Evolutionary conservation across 352 stramenopile genomes (phyloP), one percentile per base, ranked within the genome.

Genomic region (Pythium apleroticum): DNA sequence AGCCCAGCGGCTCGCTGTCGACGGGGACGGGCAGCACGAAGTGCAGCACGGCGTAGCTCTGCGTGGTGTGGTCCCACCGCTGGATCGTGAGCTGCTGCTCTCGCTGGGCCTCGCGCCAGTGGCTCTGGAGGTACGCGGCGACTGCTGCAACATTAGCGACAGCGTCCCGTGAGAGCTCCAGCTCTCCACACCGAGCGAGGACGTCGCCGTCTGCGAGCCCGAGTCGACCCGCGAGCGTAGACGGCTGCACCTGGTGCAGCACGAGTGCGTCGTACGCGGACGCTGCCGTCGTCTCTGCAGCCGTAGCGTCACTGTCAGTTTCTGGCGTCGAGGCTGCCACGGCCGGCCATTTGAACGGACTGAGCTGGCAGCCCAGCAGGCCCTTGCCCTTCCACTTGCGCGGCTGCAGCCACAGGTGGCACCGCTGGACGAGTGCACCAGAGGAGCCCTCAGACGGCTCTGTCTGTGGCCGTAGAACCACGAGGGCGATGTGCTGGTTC

Each of bases 351-450:
- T 89, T 85, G 65, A 82, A 89, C 27, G 81, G 79, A 52, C 74
- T 80, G 4, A 90, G 55, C 45, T 90, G 77, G 37, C 79, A 90
- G 0, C 81, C 81, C 3, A 90, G 73, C 2, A 90, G 60, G 0
- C 81, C 81, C 60, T 89, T 90, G 17, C 79, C 81, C 19, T 74
- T 72, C 81, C 81, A 90, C 59, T 90, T 88, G 0, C 63, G 76
- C 0, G 81, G 79, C 15, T 57, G 22, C 19, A 78, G 58, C 20
- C 20, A 41, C 4, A 81, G 25, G 5, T 55, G 30, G 25, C 54
- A 59, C 1, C 49, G 45, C 17, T 63, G 46, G 24, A 66, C 28
- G 2, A 46, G 8, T 27, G 52, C 37, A 2, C 37, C 22, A n/a
- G n/a, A n/a, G n/a, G n/a, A n/a, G n/a, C n/a, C n/a, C n/a, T n/a